Evolutionary conservation across 139 green algal species (phyloP), one percentile per base, ranked within the genome.

Genomic region (Pleodorina starrii): DNA sequence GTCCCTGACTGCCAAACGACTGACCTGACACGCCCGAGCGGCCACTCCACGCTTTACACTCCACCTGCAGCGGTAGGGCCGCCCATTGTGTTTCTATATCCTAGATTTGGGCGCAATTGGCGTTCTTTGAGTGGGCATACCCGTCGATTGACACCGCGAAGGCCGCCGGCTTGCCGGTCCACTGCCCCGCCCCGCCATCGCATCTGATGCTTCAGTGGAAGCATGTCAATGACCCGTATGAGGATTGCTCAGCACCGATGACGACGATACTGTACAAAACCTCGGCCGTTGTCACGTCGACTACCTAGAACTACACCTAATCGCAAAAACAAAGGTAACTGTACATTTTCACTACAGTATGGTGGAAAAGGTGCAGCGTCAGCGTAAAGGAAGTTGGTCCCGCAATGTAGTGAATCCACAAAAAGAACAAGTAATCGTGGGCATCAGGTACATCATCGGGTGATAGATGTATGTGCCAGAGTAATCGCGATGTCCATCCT

Each of bases 151-250:
- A 51, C 9, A 27, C 0, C 11, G 44, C 74, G 74, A 43, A 5
- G 44, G 74, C 74, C 74, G 74, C 74, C 74, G 42, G 27, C 72
- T n/a, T 80, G 72, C 21, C 72, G 72, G 10, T 80, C 68, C 73
- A 5, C 43, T 25, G 42, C 73, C 43, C 42, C 59, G 73, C 73
- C 40, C 9, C 43, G 73, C 73, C 27, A 57, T 32, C 68, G 38
- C 73, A 38, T 42, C 73, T 81, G 40, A 50, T 59, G 43, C 40
- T 36, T 43, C 44, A 38, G 73, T 16, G 73, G 73, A 14, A 81
- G 27, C 73, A 81, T 81, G 32, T 42, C 35, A 23, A n/a, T 6
- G 66, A 25, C 7, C 17, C 66, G 9, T 23, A 42, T 27, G 16
- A 21, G 12, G 7, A 75, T 44, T 12, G 14, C 44, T 14, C 66